Evolutionary conservation across 1,139 yeast genomes (phyloP).

Genomic region (Pichia sp.): DNA sequence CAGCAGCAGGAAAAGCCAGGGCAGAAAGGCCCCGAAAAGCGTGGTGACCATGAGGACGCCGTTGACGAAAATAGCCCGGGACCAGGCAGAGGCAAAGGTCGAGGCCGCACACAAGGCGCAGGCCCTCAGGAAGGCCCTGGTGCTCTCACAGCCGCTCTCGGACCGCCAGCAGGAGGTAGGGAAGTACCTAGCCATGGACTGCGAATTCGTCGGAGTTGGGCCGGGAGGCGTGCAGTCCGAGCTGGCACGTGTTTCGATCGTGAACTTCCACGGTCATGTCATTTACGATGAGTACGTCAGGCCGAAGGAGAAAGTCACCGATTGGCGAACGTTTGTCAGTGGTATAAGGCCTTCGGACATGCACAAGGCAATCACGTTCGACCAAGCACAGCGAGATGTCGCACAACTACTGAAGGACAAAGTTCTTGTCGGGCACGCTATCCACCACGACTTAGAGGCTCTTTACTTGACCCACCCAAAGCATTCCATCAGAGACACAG

Average conservation of each 20-base stretch:
- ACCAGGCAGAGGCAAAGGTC: conserved; percentile 1
- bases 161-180: conserved; percentile 44
- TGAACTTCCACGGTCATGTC: conserved; percentile 72
- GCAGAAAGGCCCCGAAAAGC: conserved; percentile 6
- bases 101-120: neutral
- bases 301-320: conserved; percentile 73
- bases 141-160: neutral
- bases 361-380: conserved; percentile 60
- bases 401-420: conserved; percentile 46
- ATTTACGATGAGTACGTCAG: conserved; percentile 69
- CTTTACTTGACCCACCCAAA: conserved; percentile 67
- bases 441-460: conserved; percentile 70
- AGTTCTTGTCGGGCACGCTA: conserved; percentile 79
- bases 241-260: conserved; percentile 82
- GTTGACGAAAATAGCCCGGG: conserved; percentile 9
- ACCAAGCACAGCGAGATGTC: conserved; percentile 60
- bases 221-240: conserved; percentile 64
- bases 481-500: conserved; percentile 66
- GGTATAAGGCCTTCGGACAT: conserved; percentile 73
- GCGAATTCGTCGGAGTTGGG: conserved; percentile 94
- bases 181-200: conserved; percentile 76
- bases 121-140: neutral
- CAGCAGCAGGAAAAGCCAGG: neutral
- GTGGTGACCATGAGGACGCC: conserved; percentile 17
- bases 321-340: conserved; percentile 94